These are phyloP conservation scores for Rhytidhysteron rufulum DNA, from an alignment of 2,329 filamentous ascomycete genomes.

Conservation along the genomic window DNA sequence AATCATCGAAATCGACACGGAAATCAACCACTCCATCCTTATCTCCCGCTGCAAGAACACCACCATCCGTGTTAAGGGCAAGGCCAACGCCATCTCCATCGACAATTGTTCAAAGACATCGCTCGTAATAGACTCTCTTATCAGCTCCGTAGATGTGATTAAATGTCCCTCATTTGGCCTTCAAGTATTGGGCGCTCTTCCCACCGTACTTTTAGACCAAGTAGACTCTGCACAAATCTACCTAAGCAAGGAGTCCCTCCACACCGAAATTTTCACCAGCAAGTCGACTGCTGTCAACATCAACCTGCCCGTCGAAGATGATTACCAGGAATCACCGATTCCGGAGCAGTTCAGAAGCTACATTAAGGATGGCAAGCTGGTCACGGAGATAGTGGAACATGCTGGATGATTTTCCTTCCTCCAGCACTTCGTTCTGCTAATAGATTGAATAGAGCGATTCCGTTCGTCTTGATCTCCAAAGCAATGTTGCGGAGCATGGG, in stretches of 20 bases:
- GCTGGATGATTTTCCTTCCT: too few species aligned
- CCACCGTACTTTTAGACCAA: slow-evolving; percentile 87
- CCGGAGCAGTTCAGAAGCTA: slow-evolving; percentile 87
- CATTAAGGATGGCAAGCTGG: slow-evolving; percentile 70
- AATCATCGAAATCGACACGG: slow-evolving; percentile 76
- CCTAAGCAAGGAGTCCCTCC: slow-evolving; percentile 72
- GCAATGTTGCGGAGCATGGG: too few species aligned
- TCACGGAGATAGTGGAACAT: slow-evolving; percentile 95
- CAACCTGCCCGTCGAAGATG: slow-evolving; percentile 69
- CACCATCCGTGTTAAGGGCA: slow-evolving; percentile 83
- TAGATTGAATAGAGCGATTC: too few species aligned
- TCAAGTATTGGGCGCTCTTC: slow-evolving; percentile 82
- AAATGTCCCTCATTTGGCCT: slow-evolving; percentile 92
- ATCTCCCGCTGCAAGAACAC: slow-evolving; percentile 90
- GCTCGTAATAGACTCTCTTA: slow-evolving; percentile 81
- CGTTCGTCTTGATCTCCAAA: too few species aligned
- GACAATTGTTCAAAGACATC: slow-evolving; percentile 85
- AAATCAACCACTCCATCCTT: slow-evolving; percentile 81
- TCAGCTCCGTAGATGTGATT: slow-evolving; percentile 90
- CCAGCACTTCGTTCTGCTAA: too few species aligned
- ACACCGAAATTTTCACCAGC: slow-evolving; percentile 81
- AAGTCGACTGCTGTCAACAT: slow-evolving; percentile 87
- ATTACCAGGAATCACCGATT: slow-evolving; percentile 82
- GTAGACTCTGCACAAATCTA: slow-evolving; percentile 88
- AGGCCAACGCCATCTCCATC: slow-evolving; percentile 93